Conservation (phyloP, 2,329 filamentous ascomycete species). For the Dactylonectria macrodidyma region DNA sequence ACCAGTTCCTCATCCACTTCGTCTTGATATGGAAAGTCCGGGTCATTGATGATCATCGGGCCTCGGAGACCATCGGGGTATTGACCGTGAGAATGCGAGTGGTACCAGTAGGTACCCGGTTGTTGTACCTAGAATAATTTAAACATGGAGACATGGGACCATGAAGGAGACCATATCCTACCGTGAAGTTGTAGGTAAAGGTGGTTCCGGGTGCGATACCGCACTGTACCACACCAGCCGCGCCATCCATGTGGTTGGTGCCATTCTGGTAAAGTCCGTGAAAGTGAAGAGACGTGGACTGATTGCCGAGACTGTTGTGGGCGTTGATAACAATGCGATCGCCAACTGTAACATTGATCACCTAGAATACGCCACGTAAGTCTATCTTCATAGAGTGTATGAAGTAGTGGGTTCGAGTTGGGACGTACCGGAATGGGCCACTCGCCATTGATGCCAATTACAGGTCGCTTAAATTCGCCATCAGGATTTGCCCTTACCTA, state of each 20-base stretch:
- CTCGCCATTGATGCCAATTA: slow-evolving; percentile 82
- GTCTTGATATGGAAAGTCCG: slow-evolving; percentile 67
- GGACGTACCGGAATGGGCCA: slow-evolving; percentile 75
- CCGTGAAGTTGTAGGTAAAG: slow-evolving; percentile 80
- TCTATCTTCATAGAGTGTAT: neutral
- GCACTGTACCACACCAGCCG: slow-evolving; percentile 76
- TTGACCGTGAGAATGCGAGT: slow-evolving; percentile 77
- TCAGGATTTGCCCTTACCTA: slow-evolving; percentile 84
- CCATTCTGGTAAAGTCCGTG: slow-evolving; percentile 81
- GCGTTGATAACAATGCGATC: slow-evolving; percentile 73
- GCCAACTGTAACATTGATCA: slow-evolving; percentile 73
- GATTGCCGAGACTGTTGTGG: slow-evolving; percentile 73
- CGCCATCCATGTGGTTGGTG: slow-evolving; percentile 80
- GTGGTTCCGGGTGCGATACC: slow-evolving; percentile 73
- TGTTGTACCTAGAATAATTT: slow-evolving; percentile 65
- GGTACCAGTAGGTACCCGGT: slow-evolving; percentile 86
- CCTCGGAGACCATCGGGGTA: slow-evolving; percentile 80
- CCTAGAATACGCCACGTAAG: slow-evolving; percentile 18
- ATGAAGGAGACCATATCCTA: slow-evolving; percentile 52
- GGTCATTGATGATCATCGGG: slow-evolving; percentile 76
- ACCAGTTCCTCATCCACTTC: slow-evolving; percentile 76
- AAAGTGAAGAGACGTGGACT: slow-evolving; percentile 76
- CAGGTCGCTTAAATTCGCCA: slow-evolving; percentile 70
- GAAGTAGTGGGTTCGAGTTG: neutral
- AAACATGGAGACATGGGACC: neutral